Conservation (phyloP, 306 rosid genomes). For the Begonia peltatifolia region DNA sequence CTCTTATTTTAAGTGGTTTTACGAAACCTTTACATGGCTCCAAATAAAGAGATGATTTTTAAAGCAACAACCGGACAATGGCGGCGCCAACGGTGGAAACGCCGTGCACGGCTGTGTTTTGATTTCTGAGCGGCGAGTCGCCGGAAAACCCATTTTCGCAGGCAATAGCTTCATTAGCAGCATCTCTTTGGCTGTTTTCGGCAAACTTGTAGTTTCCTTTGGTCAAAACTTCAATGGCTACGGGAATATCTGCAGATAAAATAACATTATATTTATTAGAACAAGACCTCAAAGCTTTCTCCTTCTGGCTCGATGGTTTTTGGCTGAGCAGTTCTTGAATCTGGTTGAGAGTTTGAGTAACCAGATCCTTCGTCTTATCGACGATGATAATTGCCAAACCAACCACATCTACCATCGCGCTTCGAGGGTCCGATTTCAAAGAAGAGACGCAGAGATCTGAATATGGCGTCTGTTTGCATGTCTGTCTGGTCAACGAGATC, state of each 20-base stretch:
- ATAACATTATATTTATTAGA: slow-evolving; percentile 8
- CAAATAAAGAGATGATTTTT: neutral
- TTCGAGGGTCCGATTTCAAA: slow-evolving; percentile 20
- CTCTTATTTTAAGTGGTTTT: too few species aligned
- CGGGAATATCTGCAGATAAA: slow-evolving; percentile 18
- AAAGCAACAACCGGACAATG: slow-evolving; percentile 22
- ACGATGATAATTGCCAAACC: slow-evolving; percentile 26
- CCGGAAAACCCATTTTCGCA: slow-evolving; percentile 24
- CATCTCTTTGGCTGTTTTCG: slow-evolving; percentile 22
- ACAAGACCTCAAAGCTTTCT: slow-evolving; percentile 14
- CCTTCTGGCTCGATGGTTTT: neutral
- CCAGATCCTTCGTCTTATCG: slow-evolving; percentile 7
- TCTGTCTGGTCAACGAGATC: slow-evolving; percentile 15
- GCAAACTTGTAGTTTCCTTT: slow-evolving; percentile 28
- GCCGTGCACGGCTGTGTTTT: slow-evolving; percentile 15
- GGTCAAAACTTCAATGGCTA: slow-evolving; percentile 21
- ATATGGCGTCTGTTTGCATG: slow-evolving; percentile 36
- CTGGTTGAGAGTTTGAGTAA: slow-evolving; percentile 9
- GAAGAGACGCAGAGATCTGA: slow-evolving; percentile 13
- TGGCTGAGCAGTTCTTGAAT: slow-evolving; percentile 3
- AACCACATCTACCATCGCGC: slow-evolving; percentile 12
- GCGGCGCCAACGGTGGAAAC: slow-evolving; percentile 19
- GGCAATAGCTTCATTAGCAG: slow-evolving; percentile 14
- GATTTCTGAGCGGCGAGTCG: slow-evolving; percentile 18
- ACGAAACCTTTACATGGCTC: too few species aligned